A percentile compares a stretch with the other conserved stretches of the same genome.
Conservation (phyloP, 345 rosid genomes). For the Rhodamnia argentea region DNA sequence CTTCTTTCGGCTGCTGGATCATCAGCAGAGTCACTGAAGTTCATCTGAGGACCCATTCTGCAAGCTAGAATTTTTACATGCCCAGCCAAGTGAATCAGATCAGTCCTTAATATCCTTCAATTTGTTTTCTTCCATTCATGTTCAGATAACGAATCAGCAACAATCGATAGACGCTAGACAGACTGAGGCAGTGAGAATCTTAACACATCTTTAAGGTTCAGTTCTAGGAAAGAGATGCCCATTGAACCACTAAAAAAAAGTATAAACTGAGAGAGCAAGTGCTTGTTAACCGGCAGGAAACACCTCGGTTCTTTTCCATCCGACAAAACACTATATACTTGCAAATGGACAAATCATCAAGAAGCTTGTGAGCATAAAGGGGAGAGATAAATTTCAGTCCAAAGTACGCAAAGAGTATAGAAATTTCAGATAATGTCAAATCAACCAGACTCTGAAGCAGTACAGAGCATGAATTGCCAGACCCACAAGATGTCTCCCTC, state of each 20-base stretch:
- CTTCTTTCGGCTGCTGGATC: conserved; percentile 26
- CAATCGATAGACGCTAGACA: not conserved
- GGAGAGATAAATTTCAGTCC: not conserved
- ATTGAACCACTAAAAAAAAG: not conserved
- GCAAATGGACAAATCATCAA: not conserved
- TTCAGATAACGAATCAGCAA: not conserved
- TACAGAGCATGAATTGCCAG: conserved; percentile 1
- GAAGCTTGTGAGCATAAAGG: not conserved
- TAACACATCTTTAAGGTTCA: not conserved
- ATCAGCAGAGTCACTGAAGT: conserved; percentile 49
- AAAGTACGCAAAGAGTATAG: not conserved
- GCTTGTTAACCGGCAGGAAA: not conserved
- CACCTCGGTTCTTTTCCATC: not conserved
- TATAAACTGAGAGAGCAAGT: not conserved
- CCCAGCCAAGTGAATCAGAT: not conserved
- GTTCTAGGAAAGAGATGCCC: not conserved
- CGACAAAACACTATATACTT: not conserved
- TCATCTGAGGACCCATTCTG: conserved; percentile 48
- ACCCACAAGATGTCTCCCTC: conserved; percentile 1
- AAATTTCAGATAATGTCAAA: not conserved
- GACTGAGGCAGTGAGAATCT: not conserved
- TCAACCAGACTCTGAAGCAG: conserved; percentile 1
- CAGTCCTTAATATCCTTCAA: not conserved
- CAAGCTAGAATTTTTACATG: conserved; percentile 1
- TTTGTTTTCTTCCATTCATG: not conserved